Percentiles rank a stretch among this genome's conserved stretches.
phyloP scores from a whole-genome alignment of 805 yeast genomes.

The Hyphopichia homilentoma region DNA sequence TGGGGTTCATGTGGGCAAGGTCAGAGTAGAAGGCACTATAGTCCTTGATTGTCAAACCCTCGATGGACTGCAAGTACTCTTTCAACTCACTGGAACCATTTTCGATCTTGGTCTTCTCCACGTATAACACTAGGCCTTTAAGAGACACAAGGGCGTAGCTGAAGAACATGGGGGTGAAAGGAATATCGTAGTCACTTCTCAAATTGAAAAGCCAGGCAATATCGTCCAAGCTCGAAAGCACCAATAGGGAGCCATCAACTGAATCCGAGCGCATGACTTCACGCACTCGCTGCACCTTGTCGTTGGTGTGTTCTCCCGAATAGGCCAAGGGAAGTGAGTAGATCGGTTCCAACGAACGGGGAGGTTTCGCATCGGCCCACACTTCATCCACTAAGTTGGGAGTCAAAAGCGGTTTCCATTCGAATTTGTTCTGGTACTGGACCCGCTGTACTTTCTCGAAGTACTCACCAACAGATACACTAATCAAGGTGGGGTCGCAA shows the following conservation, averaged over 20 bases:
- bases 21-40: constrained; percentile 62
- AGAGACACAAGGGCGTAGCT: constrained; percentile 47
- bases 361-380: constrained; percentile 36
- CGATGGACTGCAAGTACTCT: constrained; percentile 22
- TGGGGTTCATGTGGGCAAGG: constrained; percentile 27
- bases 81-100: constrained; percentile 22
- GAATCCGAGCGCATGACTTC: constrained; percentile 22
- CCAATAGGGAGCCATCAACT: constrained; percentile 29
- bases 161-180: constrained; percentile 83
- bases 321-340: constrained; percentile 26
- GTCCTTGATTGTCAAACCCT: constrained; percentile 36
- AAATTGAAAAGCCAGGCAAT: constrained; percentile 88
- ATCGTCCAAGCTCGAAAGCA: constrained; percentile 78
- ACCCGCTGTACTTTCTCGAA: constrained; percentile 24
- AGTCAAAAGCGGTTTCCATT: constrained; percentile 26
- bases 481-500: constrained; percentile 76
- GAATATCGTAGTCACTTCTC: constrained; percentile 73
- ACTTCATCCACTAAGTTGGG: constrained; percentile 35
- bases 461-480: constrained; percentile 43
- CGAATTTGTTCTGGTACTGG: constrained; percentile 17
- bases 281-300: constrained; percentile 28
- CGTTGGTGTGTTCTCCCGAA: constrained; percentile 30
- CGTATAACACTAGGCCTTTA: constrained; percentile 46
- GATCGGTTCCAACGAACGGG: constrained; percentile 28
- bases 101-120: constrained; percentile 44